Evolutionary conservation across 441 rosid genomes (phyloP).

Genomic region (Adansonia rubrostipa): DNA sequence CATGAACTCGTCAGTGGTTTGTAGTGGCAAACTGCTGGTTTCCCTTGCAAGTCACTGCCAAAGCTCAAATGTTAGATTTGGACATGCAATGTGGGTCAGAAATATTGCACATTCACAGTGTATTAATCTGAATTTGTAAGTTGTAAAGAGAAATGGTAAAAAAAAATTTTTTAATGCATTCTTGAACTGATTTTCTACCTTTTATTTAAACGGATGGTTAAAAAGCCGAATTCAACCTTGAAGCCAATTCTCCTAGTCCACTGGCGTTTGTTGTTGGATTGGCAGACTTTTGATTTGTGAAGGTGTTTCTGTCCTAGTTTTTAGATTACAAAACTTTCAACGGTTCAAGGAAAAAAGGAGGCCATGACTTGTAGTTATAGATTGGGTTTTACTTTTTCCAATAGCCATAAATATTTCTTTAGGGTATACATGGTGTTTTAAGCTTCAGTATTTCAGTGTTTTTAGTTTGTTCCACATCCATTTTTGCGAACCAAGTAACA

Average conservation of each 20-base stretch:
- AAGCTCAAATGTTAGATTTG: conserved; percentile 7
- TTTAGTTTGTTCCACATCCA: conserved; percentile 5
- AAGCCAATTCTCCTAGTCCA: neutral
- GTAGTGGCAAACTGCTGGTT: neutral
- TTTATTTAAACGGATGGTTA: neutral
- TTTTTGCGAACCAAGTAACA: neutral
- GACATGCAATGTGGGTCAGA: neutral
- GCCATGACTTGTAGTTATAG: neutral
- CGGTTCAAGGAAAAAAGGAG: neutral
- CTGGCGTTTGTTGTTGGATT: neutral
- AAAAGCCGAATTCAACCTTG: neutral
- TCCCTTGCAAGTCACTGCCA: neutral
- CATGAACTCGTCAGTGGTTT: neutral
- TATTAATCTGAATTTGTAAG: neutral
- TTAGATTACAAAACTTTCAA: neutral
- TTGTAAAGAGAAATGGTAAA: neutral
- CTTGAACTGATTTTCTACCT: too few species aligned
- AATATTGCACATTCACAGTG: neutral
- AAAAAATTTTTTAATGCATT: too few species aligned
- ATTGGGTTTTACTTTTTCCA: neutral
- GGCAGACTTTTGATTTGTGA: neutral
- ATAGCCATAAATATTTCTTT: neutral
- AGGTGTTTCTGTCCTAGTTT: neutral
- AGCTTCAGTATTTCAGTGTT: neutral
- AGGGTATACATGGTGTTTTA: too few species aligned